Conservation (phyloP, 148 eudicot genomes). For the Fagopyrum tataricum region DNA sequence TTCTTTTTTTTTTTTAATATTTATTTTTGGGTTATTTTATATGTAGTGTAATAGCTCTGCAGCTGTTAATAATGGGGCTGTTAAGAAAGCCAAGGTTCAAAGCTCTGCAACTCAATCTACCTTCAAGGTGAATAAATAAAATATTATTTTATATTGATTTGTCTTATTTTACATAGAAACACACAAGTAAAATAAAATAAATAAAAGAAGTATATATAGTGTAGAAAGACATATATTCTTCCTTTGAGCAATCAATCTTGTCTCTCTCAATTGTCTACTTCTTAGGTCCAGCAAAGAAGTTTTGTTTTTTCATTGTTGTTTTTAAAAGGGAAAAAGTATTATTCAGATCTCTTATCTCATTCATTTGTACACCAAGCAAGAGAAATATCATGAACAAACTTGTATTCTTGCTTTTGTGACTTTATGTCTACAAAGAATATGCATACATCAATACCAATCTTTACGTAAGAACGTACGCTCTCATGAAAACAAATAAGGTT, state of each 20-base stretch:
- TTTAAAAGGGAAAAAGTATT: not conserved
- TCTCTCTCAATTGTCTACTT: conserved; percentile 12
- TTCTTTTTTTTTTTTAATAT: not conserved
- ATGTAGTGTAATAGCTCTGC: conserved; percentile 55
- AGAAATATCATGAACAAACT: not conserved
- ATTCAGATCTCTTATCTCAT: not conserved
- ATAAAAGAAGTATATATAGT: not conserved
- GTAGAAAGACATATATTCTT: not conserved
- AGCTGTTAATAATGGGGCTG: conserved; percentile 49
- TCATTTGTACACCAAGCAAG: conserved; percentile 1
- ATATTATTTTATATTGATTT: not conserved
- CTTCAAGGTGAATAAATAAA: conserved; percentile 48
- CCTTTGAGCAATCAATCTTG: conserved; percentile 11
- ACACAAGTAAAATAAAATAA: not conserved
- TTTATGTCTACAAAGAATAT: conserved; percentile 2
- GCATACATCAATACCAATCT: too few relatives aligned
- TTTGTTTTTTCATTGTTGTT: not conserved
- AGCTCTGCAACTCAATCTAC: conserved; percentile 53
- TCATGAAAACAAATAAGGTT: too few relatives aligned
- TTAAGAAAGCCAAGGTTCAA: conserved; percentile 82
- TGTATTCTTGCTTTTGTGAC: conserved; percentile 11
- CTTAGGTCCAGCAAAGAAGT: conserved; percentile 5
- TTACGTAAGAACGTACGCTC: too few relatives aligned
- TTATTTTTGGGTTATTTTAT: not conserved
- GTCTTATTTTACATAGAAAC: not conserved